phyloP scores from a whole-genome alignment of 495 filamentous ascomycete species.

The Hyaloscypha variabilis region DNA sequence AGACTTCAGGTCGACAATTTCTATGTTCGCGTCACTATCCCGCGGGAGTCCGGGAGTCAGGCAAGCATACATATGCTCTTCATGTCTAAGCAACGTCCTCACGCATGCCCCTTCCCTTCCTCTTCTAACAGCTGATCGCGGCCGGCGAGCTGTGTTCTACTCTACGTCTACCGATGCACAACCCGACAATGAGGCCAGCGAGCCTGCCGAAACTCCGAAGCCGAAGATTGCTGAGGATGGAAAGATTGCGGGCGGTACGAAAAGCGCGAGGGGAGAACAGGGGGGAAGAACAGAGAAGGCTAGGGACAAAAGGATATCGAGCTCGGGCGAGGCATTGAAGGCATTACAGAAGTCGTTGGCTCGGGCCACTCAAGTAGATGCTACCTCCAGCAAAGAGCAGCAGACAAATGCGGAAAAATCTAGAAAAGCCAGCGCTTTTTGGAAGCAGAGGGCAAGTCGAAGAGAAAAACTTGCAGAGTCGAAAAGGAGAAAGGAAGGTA shows the following conservation, averaged over 20 bases:
- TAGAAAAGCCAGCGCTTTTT: neutral
- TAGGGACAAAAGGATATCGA: neutral
- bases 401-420: neutral
- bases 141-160: neutral
- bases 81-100: constrained; percentile 22
- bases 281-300: neutral
- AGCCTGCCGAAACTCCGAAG: neutral
- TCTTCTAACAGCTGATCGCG: neutral
- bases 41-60: constrained; percentile 13
- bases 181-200: neutral
- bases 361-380: neutral
- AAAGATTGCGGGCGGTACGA: neutral
- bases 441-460: neutral
- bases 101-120: neutral
- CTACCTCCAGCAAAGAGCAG: neutral
- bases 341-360: neutral
- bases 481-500: neutral
- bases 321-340: neutral
- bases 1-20: neutral
- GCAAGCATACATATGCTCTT: constrained; percentile 25
- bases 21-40: constrained; percentile 28
- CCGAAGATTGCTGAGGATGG: neutral
- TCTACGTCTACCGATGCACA: neutral
- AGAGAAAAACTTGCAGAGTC: neutral
- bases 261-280: neutral